Base-by-base conservation (phyloP, 176 grass and related monocot genomes). In the Oryza rufipogon region DNA sequence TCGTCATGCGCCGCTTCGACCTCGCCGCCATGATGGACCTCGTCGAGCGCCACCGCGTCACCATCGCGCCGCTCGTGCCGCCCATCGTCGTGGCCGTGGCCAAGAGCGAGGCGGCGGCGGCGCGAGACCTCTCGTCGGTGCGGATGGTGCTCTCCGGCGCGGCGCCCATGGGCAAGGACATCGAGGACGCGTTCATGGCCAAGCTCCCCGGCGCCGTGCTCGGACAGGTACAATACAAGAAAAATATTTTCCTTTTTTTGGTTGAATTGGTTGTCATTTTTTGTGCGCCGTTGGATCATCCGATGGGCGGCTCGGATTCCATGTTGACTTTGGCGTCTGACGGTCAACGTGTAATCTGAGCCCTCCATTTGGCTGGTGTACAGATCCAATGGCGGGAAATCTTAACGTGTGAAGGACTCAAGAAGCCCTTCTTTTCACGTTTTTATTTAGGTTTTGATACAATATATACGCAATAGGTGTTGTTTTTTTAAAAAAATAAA, bases 161-260 rank as follows among this genome's bases (percentile, higher is more conserved):
- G 12, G 94, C 94, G 81, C 91, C 94, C 20, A 91, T 96, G 94
- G 88, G 94, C 4, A 93, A 89, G 82, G 94, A 96, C 65, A 79
- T 93, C 46, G 88, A 96, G 77, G 94, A 96, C 48, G 88, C 84
- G 2, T 91, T 96, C 45, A 82, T 85, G 76, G 86, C 88, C 60
- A 92, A 92, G 88, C 81, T 96, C 48, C 94, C 94, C 3, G 86
- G 32, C 26, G 88, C 91, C 9, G 85, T 86, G 56, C 86, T 96
- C 20, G 91, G 94, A 56, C 94, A 96, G 91, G 94, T 96, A 67
- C 22, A 0, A 20, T 26, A 26, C 25, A 26, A 26, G 25, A 1
- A n/a, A 58, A 17, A 56, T 1, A 2, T 19, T 19, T 58, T 58
- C 64, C 12, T 63, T 11, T 13, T 77, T 47, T 19, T 2, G 0